Conservation (phyloP, 129 eudicot genomes). For the Ambrosia artemisiifolia region DNA sequence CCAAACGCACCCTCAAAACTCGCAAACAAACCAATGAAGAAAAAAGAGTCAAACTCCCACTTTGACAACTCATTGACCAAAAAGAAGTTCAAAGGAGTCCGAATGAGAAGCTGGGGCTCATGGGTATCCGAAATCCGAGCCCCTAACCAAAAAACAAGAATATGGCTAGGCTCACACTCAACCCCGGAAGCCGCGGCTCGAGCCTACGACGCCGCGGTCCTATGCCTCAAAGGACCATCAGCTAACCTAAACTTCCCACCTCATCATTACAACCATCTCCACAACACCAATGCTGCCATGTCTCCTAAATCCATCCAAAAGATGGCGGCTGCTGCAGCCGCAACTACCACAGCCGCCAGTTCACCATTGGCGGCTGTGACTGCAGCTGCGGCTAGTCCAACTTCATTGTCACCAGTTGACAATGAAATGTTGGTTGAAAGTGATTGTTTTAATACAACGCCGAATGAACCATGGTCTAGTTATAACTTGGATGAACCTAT, state of each 20-base stretch:
- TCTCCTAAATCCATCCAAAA: slow-evolving; percentile 89
- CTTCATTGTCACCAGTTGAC: slow-evolving; percentile 18
- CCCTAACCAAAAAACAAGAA: slow-evolving; percentile 87
- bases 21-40: slow-evolving; percentile 19
- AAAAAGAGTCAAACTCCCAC: slow-evolving; percentile 12
- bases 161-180: slow-evolving; percentile 91
- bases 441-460: background rate
- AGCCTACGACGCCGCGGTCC: slow-evolving; percentile 89
- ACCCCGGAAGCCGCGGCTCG: slow-evolving; percentile 94
- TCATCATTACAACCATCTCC: slow-evolving; percentile 19
- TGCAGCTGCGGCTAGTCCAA: background rate
- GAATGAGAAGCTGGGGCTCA: slow-evolving; percentile 98
- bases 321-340: slow-evolving; percentile 63
- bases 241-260: slow-evolving; percentile 83
- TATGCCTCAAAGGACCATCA: slow-evolving; percentile 79
- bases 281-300: slow-evolving; percentile 25
- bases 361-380: background rate
- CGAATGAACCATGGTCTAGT: slow-evolving; percentile 43
- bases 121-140: slow-evolving; percentile 92
- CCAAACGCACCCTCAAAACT: background rate
- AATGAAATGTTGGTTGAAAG: slow-evolving; percentile 23
- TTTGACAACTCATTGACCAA: slow-evolving; percentile 25
- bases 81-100: slow-evolving; percentile 80
- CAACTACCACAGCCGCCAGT: background rate
- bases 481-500: slow-evolving; percentile 59